Evolutionary conservation across 305 asterid genomes (phyloP).

Genomic region (Fraxinus dipetala): DNA sequence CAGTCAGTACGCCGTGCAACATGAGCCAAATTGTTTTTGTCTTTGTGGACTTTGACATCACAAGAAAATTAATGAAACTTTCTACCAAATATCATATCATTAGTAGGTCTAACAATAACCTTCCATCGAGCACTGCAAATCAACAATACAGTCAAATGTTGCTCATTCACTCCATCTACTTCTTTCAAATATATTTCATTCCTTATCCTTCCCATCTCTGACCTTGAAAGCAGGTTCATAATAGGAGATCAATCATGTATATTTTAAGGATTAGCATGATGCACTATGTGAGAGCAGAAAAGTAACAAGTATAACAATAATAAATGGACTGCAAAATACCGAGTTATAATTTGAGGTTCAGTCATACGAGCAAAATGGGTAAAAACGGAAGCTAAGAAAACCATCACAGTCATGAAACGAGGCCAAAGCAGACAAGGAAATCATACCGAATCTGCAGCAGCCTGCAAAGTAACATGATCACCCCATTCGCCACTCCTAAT

Average conservation of each 20-base stretch:
- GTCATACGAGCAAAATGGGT: neutral
- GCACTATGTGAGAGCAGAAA: neutral
- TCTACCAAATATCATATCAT: neutral
- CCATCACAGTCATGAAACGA: neutral
- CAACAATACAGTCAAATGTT: neutral
- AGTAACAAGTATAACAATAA: neutral
- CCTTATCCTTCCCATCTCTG: neutral
- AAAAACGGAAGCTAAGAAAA: neutral
- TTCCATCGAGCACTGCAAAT: neutral
- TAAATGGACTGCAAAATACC: neutral
- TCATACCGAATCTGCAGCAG: conserved; percentile 86
- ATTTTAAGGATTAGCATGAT: neutral
- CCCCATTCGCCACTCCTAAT: conserved; percentile 95
- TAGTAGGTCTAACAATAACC: neutral
- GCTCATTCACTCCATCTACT: neutral
- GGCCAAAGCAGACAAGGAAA: neutral
- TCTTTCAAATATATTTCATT: neutral
- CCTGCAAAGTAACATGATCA: conserved; percentile 93
- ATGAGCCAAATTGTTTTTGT: neutral
- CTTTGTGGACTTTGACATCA: neutral
- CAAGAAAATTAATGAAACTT: neutral
- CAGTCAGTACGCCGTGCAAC: neutral
- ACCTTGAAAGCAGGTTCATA: neutral
- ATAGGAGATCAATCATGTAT: neutral
- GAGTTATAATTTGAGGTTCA: neutral